Conservation (phyloP, 164 flowering plant species). For the Chloranthus sessilifolius region DNA sequence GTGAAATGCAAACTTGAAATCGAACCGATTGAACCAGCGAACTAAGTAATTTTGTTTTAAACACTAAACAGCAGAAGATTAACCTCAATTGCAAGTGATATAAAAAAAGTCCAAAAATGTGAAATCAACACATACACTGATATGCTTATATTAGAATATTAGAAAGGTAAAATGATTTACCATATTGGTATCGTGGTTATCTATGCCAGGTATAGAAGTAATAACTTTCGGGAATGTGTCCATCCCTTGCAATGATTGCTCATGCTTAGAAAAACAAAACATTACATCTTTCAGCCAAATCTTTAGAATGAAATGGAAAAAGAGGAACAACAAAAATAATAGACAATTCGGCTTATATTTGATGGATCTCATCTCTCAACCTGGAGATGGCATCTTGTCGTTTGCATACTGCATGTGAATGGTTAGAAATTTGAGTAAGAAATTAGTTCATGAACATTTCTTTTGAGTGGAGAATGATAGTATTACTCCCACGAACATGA, state of each 20-base stretch:
- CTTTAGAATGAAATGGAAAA: background rate
- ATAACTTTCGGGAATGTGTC: conserved; percentile 57
- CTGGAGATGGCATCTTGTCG: conserved; percentile 47
- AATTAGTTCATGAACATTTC: too few relatives aligned
- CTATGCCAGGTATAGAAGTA: conserved; percentile 76
- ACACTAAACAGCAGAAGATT: too few relatives aligned
- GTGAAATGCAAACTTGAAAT: too few relatives aligned
- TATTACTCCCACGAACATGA: too few relatives aligned
- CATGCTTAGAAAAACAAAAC: conserved; percentile 43
- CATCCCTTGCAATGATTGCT: conserved; percentile 59
- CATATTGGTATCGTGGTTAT: conserved; percentile 79
- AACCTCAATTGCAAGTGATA: too few relatives aligned
- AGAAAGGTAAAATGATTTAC: conserved; percentile 44
- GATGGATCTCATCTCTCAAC: conserved; percentile 70
- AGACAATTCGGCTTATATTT: conserved; percentile 4
- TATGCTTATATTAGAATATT: too few relatives aligned
- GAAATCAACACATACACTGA: too few relatives aligned
- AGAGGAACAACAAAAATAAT: background rate
- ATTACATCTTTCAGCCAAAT: conserved; percentile 14
- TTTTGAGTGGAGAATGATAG: too few relatives aligned
- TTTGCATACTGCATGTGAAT: conserved; percentile 61
- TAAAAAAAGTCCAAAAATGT: too few relatives aligned
- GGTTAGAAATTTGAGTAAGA: conserved; percentile 3
- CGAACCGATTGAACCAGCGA: too few relatives aligned
- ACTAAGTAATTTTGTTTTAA: too few relatives aligned